These are phyloP conservation scores for Ganoderma boninense DNA, from an alignment of 1,284 basidiomycete genomes.

Conservation along the genomic window DNA sequence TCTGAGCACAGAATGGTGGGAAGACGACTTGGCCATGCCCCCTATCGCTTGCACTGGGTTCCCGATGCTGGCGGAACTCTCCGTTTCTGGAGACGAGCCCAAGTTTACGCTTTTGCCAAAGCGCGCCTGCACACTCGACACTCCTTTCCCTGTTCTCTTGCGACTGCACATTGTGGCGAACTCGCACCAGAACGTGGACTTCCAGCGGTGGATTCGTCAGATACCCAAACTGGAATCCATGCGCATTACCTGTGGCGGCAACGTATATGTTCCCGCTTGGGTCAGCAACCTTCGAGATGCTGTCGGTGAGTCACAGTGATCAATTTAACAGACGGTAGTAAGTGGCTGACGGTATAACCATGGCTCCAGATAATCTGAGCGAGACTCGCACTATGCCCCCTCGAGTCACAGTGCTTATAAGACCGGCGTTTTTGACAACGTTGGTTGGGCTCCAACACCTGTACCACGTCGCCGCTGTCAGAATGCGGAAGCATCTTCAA, in stretches of 20 bases:
- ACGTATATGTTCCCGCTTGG: neutral
- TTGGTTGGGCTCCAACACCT: neutral
- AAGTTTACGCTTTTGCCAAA: neutral
- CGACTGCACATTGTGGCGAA: constrained; percentile 13
- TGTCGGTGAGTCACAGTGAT: neutral
- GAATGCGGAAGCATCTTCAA: constrained; percentile 1
- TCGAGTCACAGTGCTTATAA: neutral
- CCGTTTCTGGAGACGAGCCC: constrained; percentile 8
- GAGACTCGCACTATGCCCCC: neutral
- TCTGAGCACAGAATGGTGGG: neutral
- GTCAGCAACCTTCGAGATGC: neutral
- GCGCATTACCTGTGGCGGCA: neutral
- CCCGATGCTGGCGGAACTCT: constrained; percentile 3
- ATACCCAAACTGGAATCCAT: neutral
- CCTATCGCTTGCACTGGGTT: constrained; percentile 5
- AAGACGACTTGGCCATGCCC: neutral
- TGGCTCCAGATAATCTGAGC: neutral
- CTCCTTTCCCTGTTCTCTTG: neutral
- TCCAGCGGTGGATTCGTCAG: neutral
- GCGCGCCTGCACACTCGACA: neutral
- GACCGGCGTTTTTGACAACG: neutral
- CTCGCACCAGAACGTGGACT: neutral
- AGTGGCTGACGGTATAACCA: neutral
- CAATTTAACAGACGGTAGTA: neutral
- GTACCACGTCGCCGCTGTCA: neutral